Percentiles rank a stretch among this genome's conserved stretches.
Evolutionary conservation across 345 rosid genomes (phyloP).

Genomic region (Isatis tinctoria): DNA sequence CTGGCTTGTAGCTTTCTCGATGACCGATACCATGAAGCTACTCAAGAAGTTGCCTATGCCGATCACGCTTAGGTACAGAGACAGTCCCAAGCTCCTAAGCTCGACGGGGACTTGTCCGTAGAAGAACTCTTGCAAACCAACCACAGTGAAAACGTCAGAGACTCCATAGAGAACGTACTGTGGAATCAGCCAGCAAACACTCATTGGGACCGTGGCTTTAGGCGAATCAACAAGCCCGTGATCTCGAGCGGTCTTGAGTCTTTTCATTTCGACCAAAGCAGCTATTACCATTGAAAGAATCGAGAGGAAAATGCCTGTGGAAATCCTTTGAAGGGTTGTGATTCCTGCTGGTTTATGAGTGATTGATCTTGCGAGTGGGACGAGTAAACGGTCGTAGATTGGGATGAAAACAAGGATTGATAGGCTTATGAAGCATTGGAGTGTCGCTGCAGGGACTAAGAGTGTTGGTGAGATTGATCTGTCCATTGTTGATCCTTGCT

Average conservation of each 20-base stretch:
- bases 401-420: slow-evolving; percentile 44
- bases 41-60: slow-evolving; percentile 40
- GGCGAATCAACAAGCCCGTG: slow-evolving; percentile 22
- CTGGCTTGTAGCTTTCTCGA: slow-evolving; percentile 27
- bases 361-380: slow-evolving; percentile 39
- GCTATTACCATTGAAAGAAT: slow-evolving; percentile 28
- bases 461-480: slow-evolving; percentile 38
- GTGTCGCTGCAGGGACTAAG: slow-evolving; percentile 55
- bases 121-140: background rate
- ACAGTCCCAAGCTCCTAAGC: background rate
- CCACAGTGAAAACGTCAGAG: slow-evolving; percentile 24
- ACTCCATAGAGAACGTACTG: slow-evolving; percentile 30
- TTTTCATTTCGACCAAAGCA: slow-evolving; percentile 37
- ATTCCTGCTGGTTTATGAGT: slow-evolving; percentile 36
- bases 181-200: slow-evolving; percentile 38
- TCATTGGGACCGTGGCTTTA: slow-evolving; percentile 26
- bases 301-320: slow-evolving; percentile 36
- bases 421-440: slow-evolving; percentile 48
- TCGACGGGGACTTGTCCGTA: background rate
- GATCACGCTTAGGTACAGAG: background rate
- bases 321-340: slow-evolving; percentile 40
- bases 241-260: slow-evolving; percentile 31
- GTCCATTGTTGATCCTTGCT: slow-evolving; percentile 60
- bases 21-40: slow-evolving; percentile 33
- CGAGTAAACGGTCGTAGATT: slow-evolving; percentile 46